Percentiles rank a stretch among this genome's conserved stretches.
Evolutionary conservation across 2,329 filamentous ascomycete genomes (phyloP).

Genomic region (Talaromyces sp.): DNA sequence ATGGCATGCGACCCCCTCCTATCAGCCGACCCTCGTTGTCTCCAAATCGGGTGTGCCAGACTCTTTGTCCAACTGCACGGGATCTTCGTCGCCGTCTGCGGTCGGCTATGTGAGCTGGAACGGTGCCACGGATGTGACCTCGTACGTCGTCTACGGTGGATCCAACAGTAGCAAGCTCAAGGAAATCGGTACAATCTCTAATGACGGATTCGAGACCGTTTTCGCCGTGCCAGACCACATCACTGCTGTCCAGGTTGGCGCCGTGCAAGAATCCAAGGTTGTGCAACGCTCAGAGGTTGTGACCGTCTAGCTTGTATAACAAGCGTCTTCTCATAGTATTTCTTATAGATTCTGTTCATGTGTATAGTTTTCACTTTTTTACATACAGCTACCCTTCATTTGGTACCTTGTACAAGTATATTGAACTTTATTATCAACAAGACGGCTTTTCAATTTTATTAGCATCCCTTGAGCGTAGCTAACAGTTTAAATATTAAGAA

Average conservation of each 20-base stretch:
- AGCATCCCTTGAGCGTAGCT: no score
- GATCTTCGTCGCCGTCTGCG: conserved; percentile 1
- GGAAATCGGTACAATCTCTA: neutral
- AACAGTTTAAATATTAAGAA: no score
- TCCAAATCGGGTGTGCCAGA: conserved; percentile 13
- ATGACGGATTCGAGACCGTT: conserved; percentile 5
- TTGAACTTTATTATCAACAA: neutral
- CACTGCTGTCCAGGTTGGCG: neutral
- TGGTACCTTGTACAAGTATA: neutral
- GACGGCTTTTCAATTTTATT: no score
- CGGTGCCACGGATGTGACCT: conserved; percentile 32
- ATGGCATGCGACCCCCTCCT: conserved; percentile 30
- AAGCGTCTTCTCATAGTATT: neutral
- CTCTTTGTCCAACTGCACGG: neutral
- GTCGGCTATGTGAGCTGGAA: conserved; percentile 36
- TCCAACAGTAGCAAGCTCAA: neutral
- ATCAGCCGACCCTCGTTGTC: conserved; percentile 20
- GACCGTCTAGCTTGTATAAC: neutral
- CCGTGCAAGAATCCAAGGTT: neutral
- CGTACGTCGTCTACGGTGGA: conserved; percentile 28
- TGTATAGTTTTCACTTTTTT: neutral
- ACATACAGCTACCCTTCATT: neutral
- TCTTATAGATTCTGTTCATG: neutral
- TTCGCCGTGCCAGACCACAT: neutral
- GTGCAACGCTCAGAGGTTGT: neutral